phyloP scores from a whole-genome alignment of 176 grass and related monocot genomes.

The Dactylis glomerata region DNA sequence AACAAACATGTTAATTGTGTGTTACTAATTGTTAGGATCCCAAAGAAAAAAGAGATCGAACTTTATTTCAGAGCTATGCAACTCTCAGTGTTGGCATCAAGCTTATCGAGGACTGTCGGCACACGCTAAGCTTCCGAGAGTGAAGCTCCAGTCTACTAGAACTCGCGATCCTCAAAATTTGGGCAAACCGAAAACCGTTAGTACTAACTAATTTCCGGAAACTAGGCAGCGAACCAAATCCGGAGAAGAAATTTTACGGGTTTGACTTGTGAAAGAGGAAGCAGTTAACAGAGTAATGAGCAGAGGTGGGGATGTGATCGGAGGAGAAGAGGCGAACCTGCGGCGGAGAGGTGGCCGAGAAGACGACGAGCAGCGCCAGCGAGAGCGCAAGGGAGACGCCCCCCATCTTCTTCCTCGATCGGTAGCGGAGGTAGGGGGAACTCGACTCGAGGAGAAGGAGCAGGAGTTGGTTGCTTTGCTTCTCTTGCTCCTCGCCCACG shows the following conservation, averaged over 20 bases:
- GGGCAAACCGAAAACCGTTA: neutral
- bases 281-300: neutral
- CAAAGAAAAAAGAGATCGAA: neutral
- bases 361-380: neutral
- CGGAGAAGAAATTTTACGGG: neutral
- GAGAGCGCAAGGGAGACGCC: neutral
- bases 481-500: neutral
- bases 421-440: neutral
- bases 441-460: neutral
- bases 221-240: neutral
- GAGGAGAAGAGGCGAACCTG: neutral
- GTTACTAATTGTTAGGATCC: neutral
- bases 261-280: neutral
- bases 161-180: neutral
- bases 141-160: neutral
- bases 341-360: neutral
- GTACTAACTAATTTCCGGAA: neutral
- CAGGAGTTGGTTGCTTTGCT: neutral
- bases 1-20: neutral
- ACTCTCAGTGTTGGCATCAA: neutral
- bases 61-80: neutral
- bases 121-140: neutral
- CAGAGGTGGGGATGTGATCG: neutral
- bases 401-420: slow-evolving; percentile 6
- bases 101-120: neutral